phyloP scores from a whole-genome alignment of 2,329 filamentous ascomycete genomes.

The Venturia pyrina region DNA sequence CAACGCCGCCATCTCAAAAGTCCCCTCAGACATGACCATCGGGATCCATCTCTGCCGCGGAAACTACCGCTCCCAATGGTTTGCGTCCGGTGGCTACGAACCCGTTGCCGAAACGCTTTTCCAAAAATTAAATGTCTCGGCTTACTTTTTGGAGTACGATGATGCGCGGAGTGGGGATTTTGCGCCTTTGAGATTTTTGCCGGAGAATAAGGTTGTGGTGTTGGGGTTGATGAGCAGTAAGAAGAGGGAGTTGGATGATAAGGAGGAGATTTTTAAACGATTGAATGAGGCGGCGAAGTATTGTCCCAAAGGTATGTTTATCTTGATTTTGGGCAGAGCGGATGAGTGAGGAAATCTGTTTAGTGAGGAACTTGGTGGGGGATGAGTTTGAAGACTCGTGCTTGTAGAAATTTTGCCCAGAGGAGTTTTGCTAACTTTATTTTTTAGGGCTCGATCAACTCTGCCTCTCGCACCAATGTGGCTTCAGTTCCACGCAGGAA shows the following conservation, averaged over 20 bases:
- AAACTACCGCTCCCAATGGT: slow-evolving; percentile 43
- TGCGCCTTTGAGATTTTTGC: slow-evolving; percentile 34
- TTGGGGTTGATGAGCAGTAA: slow-evolving; percentile 38
- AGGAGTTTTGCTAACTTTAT: too few species aligned
- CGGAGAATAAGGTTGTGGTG: slow-evolving; percentile 37
- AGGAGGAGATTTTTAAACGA: slow-evolving; percentile 35
- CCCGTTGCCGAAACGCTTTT: slow-evolving; percentile 34
- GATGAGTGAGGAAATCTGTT: slow-evolving; percentile 17
- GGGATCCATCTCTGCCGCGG: slow-evolving; percentile 62
- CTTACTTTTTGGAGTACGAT: slow-evolving; percentile 36
- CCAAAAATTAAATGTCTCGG: slow-evolving; percentile 29
- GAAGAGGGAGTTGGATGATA: slow-evolving; percentile 35
- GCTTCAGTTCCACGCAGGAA: slow-evolving; percentile 47
- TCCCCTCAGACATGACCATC: slow-evolving; percentile 61
- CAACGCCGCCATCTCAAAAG: slow-evolving; percentile 57
- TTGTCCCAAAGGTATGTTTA: slow-evolving; percentile 40
- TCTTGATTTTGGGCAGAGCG: too few species aligned
- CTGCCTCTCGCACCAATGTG: slow-evolving; percentile 34
- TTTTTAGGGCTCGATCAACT: not conserved
- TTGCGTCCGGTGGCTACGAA: slow-evolving; percentile 39
- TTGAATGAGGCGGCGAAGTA: slow-evolving; percentile 42
- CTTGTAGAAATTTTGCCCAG: too few species aligned
- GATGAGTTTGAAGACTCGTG: too few species aligned
- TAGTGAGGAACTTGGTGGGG: slow-evolving; percentile 27
- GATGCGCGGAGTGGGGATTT: slow-evolving; percentile 38